Evolutionary conservation across 192 early-diverging fungal species (phyloP), one percentile per base, ranked within the genome.

Genomic region (Rhizoclosmatium sp.): DNA sequence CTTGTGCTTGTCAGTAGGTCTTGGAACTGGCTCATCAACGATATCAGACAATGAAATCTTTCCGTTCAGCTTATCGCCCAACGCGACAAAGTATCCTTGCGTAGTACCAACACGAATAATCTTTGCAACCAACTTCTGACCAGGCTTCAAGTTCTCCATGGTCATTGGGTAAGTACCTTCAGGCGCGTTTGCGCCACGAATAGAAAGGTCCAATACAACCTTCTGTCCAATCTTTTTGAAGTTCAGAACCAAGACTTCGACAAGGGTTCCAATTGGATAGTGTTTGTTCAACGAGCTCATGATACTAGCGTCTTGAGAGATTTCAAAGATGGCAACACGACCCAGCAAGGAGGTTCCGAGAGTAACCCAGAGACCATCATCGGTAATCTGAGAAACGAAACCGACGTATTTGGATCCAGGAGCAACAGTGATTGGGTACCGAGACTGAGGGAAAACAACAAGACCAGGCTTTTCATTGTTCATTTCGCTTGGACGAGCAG

Each of bases 41-140:
- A 93, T 78, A 69, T 97, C 88, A 10, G 92, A 91, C 16, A 91
- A 69, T 58, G 86, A 83, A 21, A 91, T 85, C 16, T 85, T 83
- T 59, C 94, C 94, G 78, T 83, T 86, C 31, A 93, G 72, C 64
- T 74, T 71, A 46, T 85, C 83, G 3, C 81, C 82, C 42, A 96
- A 68, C 45, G 87, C 80, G 40, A 94, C 85, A 56, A 87, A 83
- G 67, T 95, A 65, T 39, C 88, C 89, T 31, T 80, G 66, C 41
- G 4, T 73, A 2, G 82, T 42, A 47, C 88, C 82, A n/a, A 90
- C 74, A 39, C 83, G 85, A 45, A 78, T 81, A 23, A 97, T 78
- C 5, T 84, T 81, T 47, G 90, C 93, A 54, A 84, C 76, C 12
- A 91, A 71, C n/a, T 87, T 78, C 40, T 84, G 45, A 1, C 94